Base-by-base conservation (phyloP, 805 yeast species). In the Saccharomyces mikatae region DNA sequence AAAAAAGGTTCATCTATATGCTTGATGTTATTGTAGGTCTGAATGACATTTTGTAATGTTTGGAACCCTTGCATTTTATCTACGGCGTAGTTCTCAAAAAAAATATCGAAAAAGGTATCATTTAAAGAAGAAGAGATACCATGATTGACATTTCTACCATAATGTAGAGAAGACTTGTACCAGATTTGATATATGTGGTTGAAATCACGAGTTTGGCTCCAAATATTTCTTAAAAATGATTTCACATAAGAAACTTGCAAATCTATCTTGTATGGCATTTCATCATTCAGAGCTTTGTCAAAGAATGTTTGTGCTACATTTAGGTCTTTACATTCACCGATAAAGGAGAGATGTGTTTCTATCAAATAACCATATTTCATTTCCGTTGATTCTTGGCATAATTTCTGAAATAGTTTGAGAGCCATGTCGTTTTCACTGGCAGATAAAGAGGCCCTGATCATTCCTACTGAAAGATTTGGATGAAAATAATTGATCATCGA, bases 1-100 rank as follows among this genome's bases (percentile, higher is more conserved):
- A 89, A 79, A 64, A 89, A 87, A n/a, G 88, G 84, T 68, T 87
- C 92, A 68, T 87, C 92, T 54, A 85, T 76, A 24, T 79, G 74
- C 62, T 81, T 81, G 57, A 82, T 74, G 49, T 75, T 75, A 51
- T 81, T 76, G 66, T 86, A 85, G 32, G 76, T 73, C 17, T 76
- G 67, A 55, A 87, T 81, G 52, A 86, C 67, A 50, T 78, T 75
- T 63, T 80, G 80, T 60, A 89, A 77, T 60, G 79, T 76, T 51
- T 65, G 66, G 61, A 83, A 79, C 4, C 89, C 86, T 58, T 80
- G 80, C 8, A 72, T 73, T 57, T 73, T 71, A 46, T 80, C 77
- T 56, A 75, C 74, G 17, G 74, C 72, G 67, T 75, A 82, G 49
- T 73, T 74, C 56, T 78, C 75, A 71, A 88, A 87, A 67, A 89